phyloP scores from a whole-genome alignment of 306 rosid genomes.

The Amphicarpaea edgeworthii region DNA sequence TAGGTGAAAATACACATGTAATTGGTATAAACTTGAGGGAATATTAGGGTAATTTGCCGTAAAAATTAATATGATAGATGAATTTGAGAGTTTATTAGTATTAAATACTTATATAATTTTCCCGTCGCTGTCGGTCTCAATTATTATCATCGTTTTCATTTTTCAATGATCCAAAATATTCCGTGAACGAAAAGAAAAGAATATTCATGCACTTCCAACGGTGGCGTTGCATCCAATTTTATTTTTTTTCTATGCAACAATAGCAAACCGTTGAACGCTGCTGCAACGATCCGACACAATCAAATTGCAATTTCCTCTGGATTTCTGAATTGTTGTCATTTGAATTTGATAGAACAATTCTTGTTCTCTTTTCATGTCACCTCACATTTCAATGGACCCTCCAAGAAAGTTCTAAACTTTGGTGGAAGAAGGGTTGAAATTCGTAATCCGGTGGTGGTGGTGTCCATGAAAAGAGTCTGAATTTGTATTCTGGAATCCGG shows the following conservation, averaged over 20 bases:
- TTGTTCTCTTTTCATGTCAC: constrained; percentile 24
- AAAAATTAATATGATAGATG: too few species aligned
- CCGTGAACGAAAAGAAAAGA: not conserved
- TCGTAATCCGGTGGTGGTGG: constrained; percentile 50
- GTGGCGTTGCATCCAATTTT: not conserved
- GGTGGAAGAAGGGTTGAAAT: constrained; percentile 40
- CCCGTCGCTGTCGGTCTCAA: constrained; percentile 25
- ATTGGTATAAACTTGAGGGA: too few species aligned
- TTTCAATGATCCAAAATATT: constrained; percentile 36
- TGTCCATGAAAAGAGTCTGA: constrained; percentile 39
- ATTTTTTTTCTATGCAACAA: constrained; percentile 6
- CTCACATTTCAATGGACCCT: constrained; percentile 34
- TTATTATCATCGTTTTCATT: not conserved
- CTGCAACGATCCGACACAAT: not conserved
- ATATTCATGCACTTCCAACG: constrained; percentile 18
- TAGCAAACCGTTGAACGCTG: constrained; percentile 12
- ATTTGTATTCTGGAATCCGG: constrained; percentile 36
- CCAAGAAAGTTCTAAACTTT: constrained; percentile 20
- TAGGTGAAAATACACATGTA: too few species aligned
- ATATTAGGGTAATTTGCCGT: too few species aligned
- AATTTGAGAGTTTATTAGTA: not conserved
- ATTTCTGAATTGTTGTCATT: constrained; percentile 17
- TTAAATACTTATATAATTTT: too few species aligned
- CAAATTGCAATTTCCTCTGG: not conserved
- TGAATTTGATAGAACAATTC: constrained; percentile 7